Base-by-base conservation (phyloP, 1,284 basidiomycete species). In the Cryptococcus hybrid region DNA sequence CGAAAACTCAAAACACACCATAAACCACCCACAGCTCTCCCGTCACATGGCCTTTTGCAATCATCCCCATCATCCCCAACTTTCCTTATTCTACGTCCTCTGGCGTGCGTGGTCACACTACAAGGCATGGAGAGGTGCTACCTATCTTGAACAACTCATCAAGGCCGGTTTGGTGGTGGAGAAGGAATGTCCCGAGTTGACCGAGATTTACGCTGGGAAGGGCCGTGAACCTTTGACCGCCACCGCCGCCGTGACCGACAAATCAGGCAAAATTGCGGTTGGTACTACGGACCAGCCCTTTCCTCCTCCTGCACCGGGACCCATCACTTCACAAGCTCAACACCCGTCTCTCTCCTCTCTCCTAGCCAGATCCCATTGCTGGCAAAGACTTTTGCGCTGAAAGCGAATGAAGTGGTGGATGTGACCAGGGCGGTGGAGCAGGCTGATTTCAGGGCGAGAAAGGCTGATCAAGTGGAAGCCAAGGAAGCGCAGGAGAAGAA, bases 71-170 rank as follows among this genome's bases (percentile, higher is more conserved):
- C 62, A 64, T 81, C 11, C 80, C 80, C 53, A 81, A 81, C 66
- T 77, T 76, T 60, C 77, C 3, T 65, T 80, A 47, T 80, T 81
- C 71, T 80, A 80, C 73, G 76, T 80, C 46, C 70, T 80, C 7
- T 81, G 79, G 78, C 68, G 79, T 56, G 78, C 78, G 15, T 81
- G 78, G 77, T 75, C 72, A 11, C 79, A 81, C 57, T 78, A 74
- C 68, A 75, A 72, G 62, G 76, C 77, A 0, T 79, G 73, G 71
- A 63, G 76, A 58, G 79, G 79, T 36, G 74, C 71, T 7, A 59
- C 57, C 8, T 78, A 76, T 62, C 66, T 77, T 50, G 68, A 73
- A 51, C 47, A 54, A 15, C 58, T 77, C 13, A 55, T 77, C 18
- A 70, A 75, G 56, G 50, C 62, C n/a, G 73, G 72, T 38, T 61